Evolutionary conservation across 208 protist species (phyloP), one percentile per base, ranked within the genome.

Genomic region (Acanthamoeba lenticulata): DNA sequence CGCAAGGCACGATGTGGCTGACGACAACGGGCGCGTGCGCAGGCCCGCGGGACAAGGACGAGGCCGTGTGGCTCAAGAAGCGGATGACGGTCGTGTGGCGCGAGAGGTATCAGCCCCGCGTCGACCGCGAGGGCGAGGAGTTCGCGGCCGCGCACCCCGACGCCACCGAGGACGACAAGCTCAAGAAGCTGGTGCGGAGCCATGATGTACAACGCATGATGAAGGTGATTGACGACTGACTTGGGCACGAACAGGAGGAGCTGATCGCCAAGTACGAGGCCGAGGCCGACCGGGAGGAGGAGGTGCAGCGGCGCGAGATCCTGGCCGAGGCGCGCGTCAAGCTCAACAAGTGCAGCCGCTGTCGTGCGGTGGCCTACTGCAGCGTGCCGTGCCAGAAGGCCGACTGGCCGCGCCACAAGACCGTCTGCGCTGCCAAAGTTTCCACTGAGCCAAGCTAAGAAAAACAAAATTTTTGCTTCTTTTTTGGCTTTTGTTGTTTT

Each of bases 1-100:
- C 45, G 15, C 9, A 52, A 15, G 45, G 5, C 9, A 15, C 45
- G 45, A 15, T 52, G 45, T 5, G 9, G 45, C 9, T 52, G 45
- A 15, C 45, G 45, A 15, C 45, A 15, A 15, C 45, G 45, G 45
- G 15, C 15, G 45, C 9, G 5, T 69, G 27, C 11, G 11, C 34
- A 77, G 67, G 67, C 42, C 67, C 67, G 67, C 36, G 67, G 34
- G 67, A 77, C 67, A 77, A 77, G 38, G 67, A 77, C 15, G 67
- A 45, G 67, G 42, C 1, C 34, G 34, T 21, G 67, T 77, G 67
- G 67, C 67, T 77, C 9, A 77, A 77, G 67, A 77, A 77, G 67
- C 29, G 67, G 4, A 77, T 77, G 67, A 13, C 36, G 24, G 21
- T 77, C 67, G 42, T 77, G 32, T 77, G 67, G 67, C 67, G 67